Evolutionary conservation across 352 stramenopile genomes (phyloP).

Genomic region (Phytophthora colocasiae): DNA sequence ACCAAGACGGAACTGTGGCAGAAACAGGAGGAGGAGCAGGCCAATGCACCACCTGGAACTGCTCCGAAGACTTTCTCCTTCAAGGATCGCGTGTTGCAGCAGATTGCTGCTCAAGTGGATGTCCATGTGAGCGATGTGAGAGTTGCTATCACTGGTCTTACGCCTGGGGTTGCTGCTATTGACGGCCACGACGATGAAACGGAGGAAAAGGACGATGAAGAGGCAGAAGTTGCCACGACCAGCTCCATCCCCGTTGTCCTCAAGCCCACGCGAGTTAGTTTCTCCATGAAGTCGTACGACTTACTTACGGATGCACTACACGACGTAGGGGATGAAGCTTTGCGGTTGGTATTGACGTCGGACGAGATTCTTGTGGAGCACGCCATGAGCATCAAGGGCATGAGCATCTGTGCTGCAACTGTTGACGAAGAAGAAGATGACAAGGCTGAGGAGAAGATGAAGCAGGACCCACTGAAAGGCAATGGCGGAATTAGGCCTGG

Average conservation of each 20-base stretch:
- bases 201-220: conserved; percentile 32
- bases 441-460: conserved; percentile 27
- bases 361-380: conserved; percentile 61
- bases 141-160: conserved; percentile 46
- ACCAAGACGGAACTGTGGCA: conserved; percentile 42
- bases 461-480: conserved; percentile 31
- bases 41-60: conserved; percentile 8
- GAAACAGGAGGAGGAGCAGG: conserved; percentile 33
- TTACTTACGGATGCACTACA: conserved; percentile 56
- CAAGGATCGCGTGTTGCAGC: conserved; percentile 69
- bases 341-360: conserved; percentile 61
- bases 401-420: conserved; percentile 53
- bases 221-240: conserved; percentile 26
- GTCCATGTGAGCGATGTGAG: conserved; percentile 55
- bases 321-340: conserved; percentile 46
- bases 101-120: conserved; percentile 67
- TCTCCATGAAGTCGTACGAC: conserved; percentile 47
- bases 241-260: conserved; percentile 32
- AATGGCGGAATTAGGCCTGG: conserved; percentile 27
- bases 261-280: conserved; percentile 45
- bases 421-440: conserved; percentile 30
- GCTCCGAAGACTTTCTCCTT: conserved; percentile 51
- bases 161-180: conserved; percentile 27
- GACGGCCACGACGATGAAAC: conserved; percentile 36
- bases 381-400: conserved; percentile 53